A percentile compares a stretch with the other conserved stretches of the same genome.
Evolutionary conservation across 345 rosid genomes (phyloP).

Genomic region (Moringa oleifera): DNA sequence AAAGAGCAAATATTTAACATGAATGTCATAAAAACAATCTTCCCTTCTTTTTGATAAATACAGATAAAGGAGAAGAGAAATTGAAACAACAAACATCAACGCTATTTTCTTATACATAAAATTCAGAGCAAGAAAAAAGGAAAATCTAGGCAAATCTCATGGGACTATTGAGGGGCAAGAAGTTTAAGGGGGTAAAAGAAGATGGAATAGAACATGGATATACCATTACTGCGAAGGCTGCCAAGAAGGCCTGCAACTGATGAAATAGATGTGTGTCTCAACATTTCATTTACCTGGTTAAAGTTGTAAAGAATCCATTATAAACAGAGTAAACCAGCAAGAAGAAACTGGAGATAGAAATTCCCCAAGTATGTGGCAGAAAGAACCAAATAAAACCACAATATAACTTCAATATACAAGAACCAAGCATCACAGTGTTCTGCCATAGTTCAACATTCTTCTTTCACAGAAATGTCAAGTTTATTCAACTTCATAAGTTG

Average conservation of each 20-base stretch:
- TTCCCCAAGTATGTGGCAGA: not conserved
- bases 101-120: too few relatives aligned
- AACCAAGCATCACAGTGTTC: not conserved
- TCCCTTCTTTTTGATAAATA: not conserved
- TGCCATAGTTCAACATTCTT: not conserved
- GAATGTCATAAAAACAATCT: too few relatives aligned
- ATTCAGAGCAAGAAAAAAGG: too few relatives aligned
- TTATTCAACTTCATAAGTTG: too few relatives aligned
- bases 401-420: not conserved
- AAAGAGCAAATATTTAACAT: too few relatives aligned
- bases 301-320: conserved; percentile 13
- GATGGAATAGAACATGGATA: conserved; percentile 7
- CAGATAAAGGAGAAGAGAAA: too few relatives aligned
- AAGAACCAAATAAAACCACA: not conserved
- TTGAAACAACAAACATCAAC: too few relatives aligned
- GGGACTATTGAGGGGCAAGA: not conserved
- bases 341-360: not conserved
- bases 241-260: conserved; percentile 56
- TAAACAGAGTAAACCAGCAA: not conserved
- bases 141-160: not conserved
- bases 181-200: conserved; percentile 1
- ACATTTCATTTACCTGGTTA: conserved; percentile 65
- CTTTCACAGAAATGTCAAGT: not conserved
- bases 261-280: conserved; percentile 56
- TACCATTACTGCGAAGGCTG: conserved; percentile 82